Percentiles rank a stretch among this genome's conserved stretches.
These are phyloP conservation scores for Syncephalis fuscata DNA, from an alignment of 371 early-diverging fungal genomes.

Conservation along the genomic window DNA sequence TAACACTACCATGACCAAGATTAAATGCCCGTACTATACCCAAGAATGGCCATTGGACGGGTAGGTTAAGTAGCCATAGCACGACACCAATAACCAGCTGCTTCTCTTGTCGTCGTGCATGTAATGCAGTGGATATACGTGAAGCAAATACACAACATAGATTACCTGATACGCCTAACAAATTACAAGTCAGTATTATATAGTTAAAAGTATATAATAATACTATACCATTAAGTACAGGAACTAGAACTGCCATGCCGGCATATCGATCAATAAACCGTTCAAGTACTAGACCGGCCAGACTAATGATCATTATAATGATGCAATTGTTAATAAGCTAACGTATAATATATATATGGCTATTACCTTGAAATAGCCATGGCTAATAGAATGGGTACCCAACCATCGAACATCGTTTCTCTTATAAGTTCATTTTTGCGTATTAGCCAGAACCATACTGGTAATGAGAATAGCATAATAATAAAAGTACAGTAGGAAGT, in stretches of 20 bases:
- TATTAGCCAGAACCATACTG: conserved; percentile 33
- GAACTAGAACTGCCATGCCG: conserved; percentile 59
- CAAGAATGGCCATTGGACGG: conserved; percentile 50
- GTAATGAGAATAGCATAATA: conserved; percentile 23
- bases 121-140: conserved; percentile 60
- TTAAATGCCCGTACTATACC: conserved; percentile 30
- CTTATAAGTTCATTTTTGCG: conserved; percentile 39
- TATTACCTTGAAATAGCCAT: conserved; percentile 59
- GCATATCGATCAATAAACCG: conserved; percentile 45
- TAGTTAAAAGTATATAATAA: neutral
- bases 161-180: conserved; percentile 51
- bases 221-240: conserved; percentile 40
- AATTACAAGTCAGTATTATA: too few species aligned
- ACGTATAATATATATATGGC: too few species aligned
- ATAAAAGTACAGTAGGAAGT: conserved; percentile 29
- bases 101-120: conserved; percentile 29
- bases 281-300: conserved; percentile 66
- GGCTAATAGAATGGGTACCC: conserved; percentile 57
- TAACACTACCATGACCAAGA: conserved; percentile 20
- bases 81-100: conserved; percentile 34
- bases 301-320: conserved; percentile 6
- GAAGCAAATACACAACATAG: conserved; percentile 69
- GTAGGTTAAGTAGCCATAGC: conserved; percentile 47
- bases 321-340: too few species aligned
- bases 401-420: conserved; percentile 46